Conservation (phyloP, 139 green algal species). For the Auxenochlorella pyrenoidosa region DNA sequence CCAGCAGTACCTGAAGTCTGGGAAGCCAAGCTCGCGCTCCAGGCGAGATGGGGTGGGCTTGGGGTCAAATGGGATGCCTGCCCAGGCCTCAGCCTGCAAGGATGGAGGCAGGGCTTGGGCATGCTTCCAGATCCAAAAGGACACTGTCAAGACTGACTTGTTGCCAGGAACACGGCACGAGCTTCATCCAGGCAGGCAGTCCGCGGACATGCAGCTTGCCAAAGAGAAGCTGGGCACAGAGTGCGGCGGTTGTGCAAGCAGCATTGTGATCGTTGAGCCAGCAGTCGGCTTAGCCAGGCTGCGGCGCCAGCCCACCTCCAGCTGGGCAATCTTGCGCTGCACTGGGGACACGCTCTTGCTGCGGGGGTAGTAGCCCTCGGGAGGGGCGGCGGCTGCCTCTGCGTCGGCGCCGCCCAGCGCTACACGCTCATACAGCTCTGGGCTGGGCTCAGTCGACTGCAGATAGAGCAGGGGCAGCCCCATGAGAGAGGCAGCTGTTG, state of each 20-base stretch:
- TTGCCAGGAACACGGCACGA: too few species aligned
- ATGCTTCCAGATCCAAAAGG: too few species aligned
- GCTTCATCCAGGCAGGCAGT: too few species aligned
- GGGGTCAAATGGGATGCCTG: conserved; percentile 31
- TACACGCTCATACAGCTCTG: conserved; percentile 16
- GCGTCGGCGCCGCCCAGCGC: background rate
- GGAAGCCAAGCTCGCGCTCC: conserved; percentile 25
- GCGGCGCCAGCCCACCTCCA: conserved; percentile 13
- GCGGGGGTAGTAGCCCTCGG: conserved; percentile 14
- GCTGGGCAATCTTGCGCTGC: conserved; percentile 21
- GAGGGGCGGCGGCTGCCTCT: background rate
- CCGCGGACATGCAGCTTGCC: too few species aligned
- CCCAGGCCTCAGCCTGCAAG: conserved; percentile 23
- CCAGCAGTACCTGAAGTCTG: conserved; percentile 10
- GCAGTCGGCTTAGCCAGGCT: background rate
- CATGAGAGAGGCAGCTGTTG: background rate
- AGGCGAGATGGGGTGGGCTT: conserved; percentile 26
- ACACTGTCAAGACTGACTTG: too few species aligned
- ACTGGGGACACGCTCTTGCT: conserved; percentile 17
- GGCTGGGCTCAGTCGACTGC: conserved; percentile 17
- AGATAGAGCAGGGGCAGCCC: background rate
- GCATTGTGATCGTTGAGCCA: background rate
- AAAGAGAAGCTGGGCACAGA: too few species aligned
- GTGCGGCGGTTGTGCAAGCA: background rate
- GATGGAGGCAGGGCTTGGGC: background rate